Evolutionary conservation across 73 alveolate genomes (phyloP).

Genomic region (Stentor coeruleus): DNA sequence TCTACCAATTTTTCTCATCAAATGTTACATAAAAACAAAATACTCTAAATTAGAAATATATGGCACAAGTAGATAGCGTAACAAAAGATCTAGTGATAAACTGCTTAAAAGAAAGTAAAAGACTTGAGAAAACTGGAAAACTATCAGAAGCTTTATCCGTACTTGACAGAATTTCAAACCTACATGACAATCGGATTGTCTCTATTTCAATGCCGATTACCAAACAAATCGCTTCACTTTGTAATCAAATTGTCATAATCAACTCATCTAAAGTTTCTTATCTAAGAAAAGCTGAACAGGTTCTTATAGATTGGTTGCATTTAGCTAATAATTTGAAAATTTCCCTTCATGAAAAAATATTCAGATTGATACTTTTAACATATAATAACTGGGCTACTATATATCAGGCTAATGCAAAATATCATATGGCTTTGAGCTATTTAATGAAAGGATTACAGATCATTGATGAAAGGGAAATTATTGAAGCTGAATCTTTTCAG

Average conservation of each 20-base stretch:
- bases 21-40: too few relatives aligned
- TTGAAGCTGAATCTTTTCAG: background rate
- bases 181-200: background rate
- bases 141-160: background rate
- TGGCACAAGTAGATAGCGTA: too few relatives aligned
- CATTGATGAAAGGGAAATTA: background rate
- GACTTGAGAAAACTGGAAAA: background rate
- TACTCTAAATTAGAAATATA: too few relatives aligned
- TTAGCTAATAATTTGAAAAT: background rate
- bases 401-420: background rate
- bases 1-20: too few relatives aligned
- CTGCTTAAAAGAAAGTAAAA: background rate
- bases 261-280: background rate
- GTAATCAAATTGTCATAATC: background rate
- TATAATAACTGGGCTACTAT: constrained; percentile 17
- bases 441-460: constrained; percentile 1
- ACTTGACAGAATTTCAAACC: background rate
- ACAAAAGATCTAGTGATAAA: background rate
- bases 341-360: background rate
- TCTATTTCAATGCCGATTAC: background rate
- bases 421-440: constrained; percentile 22
- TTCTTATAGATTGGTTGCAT: background rate
- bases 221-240: constrained; percentile 21
- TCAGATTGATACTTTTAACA: background rate
- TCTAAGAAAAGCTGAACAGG: constrained; percentile 18